Evolutionary conservation across 2,329 filamentous ascomycete species (phyloP), one percentile per base, ranked within the genome.

Genomic region (Fusarium sarcochroum): DNA sequence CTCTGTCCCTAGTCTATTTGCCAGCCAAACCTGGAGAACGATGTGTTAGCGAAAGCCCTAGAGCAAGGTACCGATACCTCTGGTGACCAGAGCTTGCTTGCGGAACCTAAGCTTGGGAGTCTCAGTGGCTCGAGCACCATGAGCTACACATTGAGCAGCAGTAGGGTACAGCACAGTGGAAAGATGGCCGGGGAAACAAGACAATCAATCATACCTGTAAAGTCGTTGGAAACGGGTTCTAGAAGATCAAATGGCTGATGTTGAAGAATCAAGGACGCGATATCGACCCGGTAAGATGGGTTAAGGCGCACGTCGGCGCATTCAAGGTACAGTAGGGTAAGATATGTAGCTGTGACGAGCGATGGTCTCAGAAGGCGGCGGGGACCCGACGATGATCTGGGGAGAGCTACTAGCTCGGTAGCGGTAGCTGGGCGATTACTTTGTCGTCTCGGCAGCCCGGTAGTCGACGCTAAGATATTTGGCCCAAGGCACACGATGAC

Each of bases 51-150:
- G 62, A 69, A 54, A 63, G 52, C 57, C 66, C 66, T 69, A 69
- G 66, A 69, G 66, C 66, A 69, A 69, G 66, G 66, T 69, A 69
- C 66, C 66, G 57, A 70, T 70, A 69, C 66, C 44, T 68, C 47
- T 68, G 32, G 52, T 49, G 62, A 63, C 61, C 63, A 47, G 48
- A 49, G 61, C 56, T 60, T 66, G 65, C 38, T 66, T 66, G 51
- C 57, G 63, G 63, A 66, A 66, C n/a, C n/a, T n/a, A n/a, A 58
- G 62, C 63, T 63, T 63, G 51, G 63, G 44, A 45, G 47, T 41
- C 38, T 58, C 40, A 27, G 66, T 59, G 63, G 61, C 66, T 66
- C 52, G 61, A 66, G 61, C 56, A 63, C 38, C 35, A 30, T 49
- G 23, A 52, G 58, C 54, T 53, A 50, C 41, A 23, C 51, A 44